Evolutionary conservation across 1,139 yeast species (phyloP), one percentile per base, ranked within the genome.

Genomic region (Tardiomyces blankii): DNA sequence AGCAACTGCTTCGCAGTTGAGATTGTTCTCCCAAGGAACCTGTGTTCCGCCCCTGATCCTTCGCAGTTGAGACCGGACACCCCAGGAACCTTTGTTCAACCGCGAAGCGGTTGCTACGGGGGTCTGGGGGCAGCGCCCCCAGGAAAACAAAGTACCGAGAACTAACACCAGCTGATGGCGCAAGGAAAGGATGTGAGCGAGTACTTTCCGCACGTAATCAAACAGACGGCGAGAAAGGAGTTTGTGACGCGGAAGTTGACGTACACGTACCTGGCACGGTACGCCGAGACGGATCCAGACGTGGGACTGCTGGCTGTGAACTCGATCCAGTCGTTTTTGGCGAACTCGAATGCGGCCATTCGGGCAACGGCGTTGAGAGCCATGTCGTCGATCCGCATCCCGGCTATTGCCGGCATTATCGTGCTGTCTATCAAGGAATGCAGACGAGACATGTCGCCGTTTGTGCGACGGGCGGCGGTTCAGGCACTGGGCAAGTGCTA

Each of bases 211-310:
- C 91, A 86, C 57, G 94, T 93, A 12, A 84, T 91, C 49, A 89
- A 89, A 64, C 88, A 88, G 61, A 80, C 89, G 41, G 84, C 89
- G 2, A 80, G 91, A 13, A 60, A 77, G 12, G 85, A 80, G 54
- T 60, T 78, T 32, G 83, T 80, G 54, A 76, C 87, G 40, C 77
- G 86, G 50, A 80, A 82, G 55, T 70, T 91, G 60, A 96, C 91
- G 4, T 80, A 87, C 63, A 72, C 83, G 1, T 88, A 87, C 56
- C 67, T 91, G 44, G 68, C 81, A 28, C 73, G 85, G 46, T 89
- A 79, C 62, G 94, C 96, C 13, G 95, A 86, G 52, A 68, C 73
- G 43, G 91, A 87, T 55, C 96, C 94, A 4, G 95, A 89, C 61
- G 73, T 87, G 16, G 94, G 97, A 1, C 71, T 93, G 30, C 69